Evolutionary conservation across 129 eudicot species (phyloP).

Genomic region (Lactuca sativa): DNA sequence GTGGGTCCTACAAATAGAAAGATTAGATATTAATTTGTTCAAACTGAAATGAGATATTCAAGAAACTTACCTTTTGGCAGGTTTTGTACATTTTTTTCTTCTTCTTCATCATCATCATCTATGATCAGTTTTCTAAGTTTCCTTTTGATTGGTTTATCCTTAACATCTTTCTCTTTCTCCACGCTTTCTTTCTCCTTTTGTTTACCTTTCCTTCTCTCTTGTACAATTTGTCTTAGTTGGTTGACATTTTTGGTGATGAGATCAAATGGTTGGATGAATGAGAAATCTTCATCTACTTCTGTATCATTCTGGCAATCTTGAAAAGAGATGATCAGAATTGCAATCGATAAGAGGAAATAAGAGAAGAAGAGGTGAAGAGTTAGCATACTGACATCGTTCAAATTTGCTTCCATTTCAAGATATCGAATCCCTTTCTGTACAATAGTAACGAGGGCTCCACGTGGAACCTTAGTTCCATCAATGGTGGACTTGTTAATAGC

Average conservation of each 20-base stretch:
- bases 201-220: slow-evolving; percentile 36
- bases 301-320: slow-evolving; percentile 42
- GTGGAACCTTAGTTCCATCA: slow-evolving; percentile 54
- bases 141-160: slow-evolving; percentile 24
- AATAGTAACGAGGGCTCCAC: slow-evolving; percentile 51
- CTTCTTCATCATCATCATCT: neutral
- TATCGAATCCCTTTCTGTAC: slow-evolving; percentile 58
- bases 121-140: slow-evolving; percentile 12
- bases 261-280: slow-evolving; percentile 50
- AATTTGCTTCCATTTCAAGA: slow-evolving; percentile 63
- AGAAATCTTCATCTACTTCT: slow-evolving; percentile 53
- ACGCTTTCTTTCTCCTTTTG: slow-evolving; percentile 30
- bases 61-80: slow-evolving; percentile 25
- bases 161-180: slow-evolving; percentile 31
- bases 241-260: slow-evolving; percentile 57
- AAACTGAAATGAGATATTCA: neutral
- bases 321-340: slow-evolving; percentile 23
- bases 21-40: slow-evolving; percentile 8
- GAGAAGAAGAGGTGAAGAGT: slow-evolving; percentile 14
- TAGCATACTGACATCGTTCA: slow-evolving; percentile 44
- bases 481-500: slow-evolving; percentile 34
- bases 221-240: slow-evolving; percentile 41
- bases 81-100: neutral
- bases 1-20: slow-evolving; percentile 35
- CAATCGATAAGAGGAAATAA: slow-evolving; percentile 3